phyloP scores from a whole-genome alignment of 306 rosid species.

The Acacia confusa region DNA sequence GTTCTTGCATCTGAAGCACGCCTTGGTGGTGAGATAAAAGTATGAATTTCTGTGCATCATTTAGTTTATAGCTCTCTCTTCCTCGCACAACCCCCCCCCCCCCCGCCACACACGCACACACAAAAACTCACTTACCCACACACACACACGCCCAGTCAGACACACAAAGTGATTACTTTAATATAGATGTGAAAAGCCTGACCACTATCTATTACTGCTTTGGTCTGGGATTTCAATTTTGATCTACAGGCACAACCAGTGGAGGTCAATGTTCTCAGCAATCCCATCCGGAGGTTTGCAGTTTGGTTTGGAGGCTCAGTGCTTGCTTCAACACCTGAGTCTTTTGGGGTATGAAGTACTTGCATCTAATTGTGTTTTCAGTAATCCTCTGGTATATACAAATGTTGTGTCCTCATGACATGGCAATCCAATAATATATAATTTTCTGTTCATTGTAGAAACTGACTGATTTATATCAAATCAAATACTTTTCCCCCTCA shows the following conservation, averaged over 20 bases:
- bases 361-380: background rate
- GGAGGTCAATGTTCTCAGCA: too few relatives aligned
- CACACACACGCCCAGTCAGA: background rate
- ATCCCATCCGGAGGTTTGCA: conserved; percentile 98
- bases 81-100: too few relatives aligned
- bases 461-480: too few relatives aligned
- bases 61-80: conserved; percentile 9
- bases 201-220: conserved; percentile 8
- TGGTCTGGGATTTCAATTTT: conserved; percentile 21
- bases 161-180: conserved; percentile 15
- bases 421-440: too few relatives aligned
- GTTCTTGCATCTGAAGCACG: conserved; percentile 85
- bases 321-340: conserved; percentile 98
- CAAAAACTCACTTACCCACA: background rate
- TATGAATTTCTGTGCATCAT: background rate
- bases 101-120: too few relatives aligned
- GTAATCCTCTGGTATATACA: background rate
- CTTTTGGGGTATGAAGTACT: conserved; percentile 66
- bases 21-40: conserved; percentile 63
- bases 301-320: conserved; percentile 99
- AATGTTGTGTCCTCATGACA: background rate
- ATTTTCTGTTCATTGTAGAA: too few relatives aligned
- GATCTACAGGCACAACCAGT: conserved; percentile 63
- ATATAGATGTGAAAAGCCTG: background rate
- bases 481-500: too few relatives aligned